Base-by-base conservation (phyloP, 2,329 filamentous ascomycete genomes). In the Chaetomiaceae sp. region DNA sequence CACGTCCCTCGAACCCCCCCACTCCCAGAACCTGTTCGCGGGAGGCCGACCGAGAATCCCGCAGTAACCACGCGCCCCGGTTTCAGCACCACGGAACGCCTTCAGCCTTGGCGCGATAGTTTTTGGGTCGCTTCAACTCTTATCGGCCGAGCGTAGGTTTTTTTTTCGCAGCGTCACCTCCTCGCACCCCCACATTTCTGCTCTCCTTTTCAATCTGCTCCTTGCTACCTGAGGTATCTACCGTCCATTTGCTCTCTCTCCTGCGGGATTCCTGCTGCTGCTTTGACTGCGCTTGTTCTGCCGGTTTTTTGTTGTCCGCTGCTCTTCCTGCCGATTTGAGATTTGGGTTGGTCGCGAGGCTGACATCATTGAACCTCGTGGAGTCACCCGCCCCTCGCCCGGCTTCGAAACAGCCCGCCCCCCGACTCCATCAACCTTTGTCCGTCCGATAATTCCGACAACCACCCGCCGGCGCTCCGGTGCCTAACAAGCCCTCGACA, bases 351-450 rank as follows among this genome's bases (percentile, higher is more conserved):
- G 46, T 39, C 38, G 25, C 19, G 33, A 38, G 39, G 57, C 58
- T 62, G 58, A 62, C 60, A 61, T 62, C 57, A 62, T 58, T 39
- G 27, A 19, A 17, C 20, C 30, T 49, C 45, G 30, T 44, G 16
- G 38, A 55, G 48, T 39, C 35, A 30, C n/a, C n/a, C n/a, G 52
- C 16, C 19, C 45, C 6, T 23, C 47, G 45, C 42, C 14, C 45
- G 46, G 42, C 30, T 17, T 45, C 21, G 19, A 37, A 35, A 40
- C 44, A 43, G 19, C 27, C 38, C 50, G 44, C 35, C 43, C 50
- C 44, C 38, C 47, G 53, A 27, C 35, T 51, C 48, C 34, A 45
- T 55, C 50, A 27, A 38, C 33, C 43, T 44, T 53, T 44, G 44
- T 44, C 53, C 54, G 45, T 30, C 56, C 55, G 54, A 49, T 58